A percentile compares a stretch with the other conserved stretches of the same genome.
These are phyloP conservation scores for Nannizziopsis arthrosporioides DNA, from an alignment of 2,329 filamentous ascomycete species.

Conservation along the genomic window DNA sequence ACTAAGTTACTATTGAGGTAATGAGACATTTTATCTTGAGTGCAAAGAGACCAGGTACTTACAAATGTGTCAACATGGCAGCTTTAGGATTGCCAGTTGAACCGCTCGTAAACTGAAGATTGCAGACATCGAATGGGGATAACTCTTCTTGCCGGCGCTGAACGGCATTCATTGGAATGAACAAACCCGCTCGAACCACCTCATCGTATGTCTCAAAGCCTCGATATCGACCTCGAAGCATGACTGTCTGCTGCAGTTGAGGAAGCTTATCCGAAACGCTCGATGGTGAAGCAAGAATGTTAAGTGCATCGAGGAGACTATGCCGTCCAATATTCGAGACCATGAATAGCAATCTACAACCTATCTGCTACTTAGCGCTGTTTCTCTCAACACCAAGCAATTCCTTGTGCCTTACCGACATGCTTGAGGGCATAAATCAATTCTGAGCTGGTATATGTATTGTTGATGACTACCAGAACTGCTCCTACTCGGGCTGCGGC, in stretches of 20 bases:
- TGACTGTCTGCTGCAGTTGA: constrained; percentile 43
- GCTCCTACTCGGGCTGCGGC: constrained; percentile 55
- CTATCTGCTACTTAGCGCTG: constrained; percentile 28
- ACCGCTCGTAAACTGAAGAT: constrained; percentile 64
- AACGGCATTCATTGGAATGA: constrained; percentile 41
- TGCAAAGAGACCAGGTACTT: constrained; percentile 20
- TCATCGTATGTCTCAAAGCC: constrained; percentile 50
- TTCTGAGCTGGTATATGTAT: constrained; percentile 66
- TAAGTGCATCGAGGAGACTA: constrained; percentile 51
- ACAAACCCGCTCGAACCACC: constrained; percentile 43
- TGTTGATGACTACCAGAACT: constrained; percentile 67
- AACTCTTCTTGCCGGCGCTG: constrained; percentile 45
- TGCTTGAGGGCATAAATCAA: constrained; percentile 60
- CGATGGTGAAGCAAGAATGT: constrained; percentile 36
- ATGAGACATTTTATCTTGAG: background rate
- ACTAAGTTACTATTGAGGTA: constrained; percentile 30
- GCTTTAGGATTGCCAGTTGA: constrained; percentile 63
- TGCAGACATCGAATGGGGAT: constrained; percentile 56
- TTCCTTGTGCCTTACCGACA: constrained; percentile 41
- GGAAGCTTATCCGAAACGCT: constrained; percentile 31
- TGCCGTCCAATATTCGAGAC: constrained; percentile 56
- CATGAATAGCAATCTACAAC: constrained; percentile 62
- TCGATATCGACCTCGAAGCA: constrained; percentile 46
- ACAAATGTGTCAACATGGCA: constrained; percentile 62
- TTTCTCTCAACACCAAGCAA: background rate